A percentile compares a stretch with the other conserved stretches of the same genome.
These are phyloP conservation scores for Starmerella scarabaei DNA, from an alignment of 805 yeast species.

Conservation along the genomic window DNA sequence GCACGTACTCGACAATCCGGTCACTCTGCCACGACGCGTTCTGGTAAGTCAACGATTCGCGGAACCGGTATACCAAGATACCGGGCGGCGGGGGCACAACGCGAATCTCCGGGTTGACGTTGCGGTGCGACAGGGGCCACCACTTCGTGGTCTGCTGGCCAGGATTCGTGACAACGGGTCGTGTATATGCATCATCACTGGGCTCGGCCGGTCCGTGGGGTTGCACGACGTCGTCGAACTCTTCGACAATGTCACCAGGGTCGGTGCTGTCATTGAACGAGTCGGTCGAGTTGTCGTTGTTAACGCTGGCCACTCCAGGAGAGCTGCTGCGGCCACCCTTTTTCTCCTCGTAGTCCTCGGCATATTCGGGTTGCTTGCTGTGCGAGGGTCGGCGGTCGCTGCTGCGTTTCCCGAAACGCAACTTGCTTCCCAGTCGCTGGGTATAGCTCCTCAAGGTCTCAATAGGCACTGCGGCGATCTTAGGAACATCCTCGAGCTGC, in stretches of 20 bases:
- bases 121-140: conserved; percentile 32
- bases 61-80: conserved; percentile 69
- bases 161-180: conserved; percentile 6
- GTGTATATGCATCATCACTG: conserved; percentile 4
- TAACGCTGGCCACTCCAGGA: too few relatives aligned
- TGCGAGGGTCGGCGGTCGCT: too few relatives aligned
- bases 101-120: conserved; percentile 42
- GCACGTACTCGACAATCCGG: conserved; percentile 51
- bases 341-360: not conserved
- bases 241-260: conserved; percentile 5
- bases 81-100: conserved; percentile 82
- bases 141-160: conserved; percentile 18
- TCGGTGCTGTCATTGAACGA: not conserved
- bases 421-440: not conserved
- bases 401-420: not conserved
- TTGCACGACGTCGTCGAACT: conserved; percentile 7
- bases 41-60: conserved; percentile 71
- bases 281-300: not conserved
- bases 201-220: conserved; percentile 15
- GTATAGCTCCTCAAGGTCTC: conserved; percentile 1
- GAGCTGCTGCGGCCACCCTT: not conserved
- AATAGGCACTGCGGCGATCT: conserved; percentile 1
- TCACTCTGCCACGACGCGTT: conserved; percentile 68
- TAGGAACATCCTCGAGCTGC: not conserved
- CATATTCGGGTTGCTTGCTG: not conserved